Conservation (phyloP, 768 basidiomycete genomes). For the Clathrus columnatus region DNA sequence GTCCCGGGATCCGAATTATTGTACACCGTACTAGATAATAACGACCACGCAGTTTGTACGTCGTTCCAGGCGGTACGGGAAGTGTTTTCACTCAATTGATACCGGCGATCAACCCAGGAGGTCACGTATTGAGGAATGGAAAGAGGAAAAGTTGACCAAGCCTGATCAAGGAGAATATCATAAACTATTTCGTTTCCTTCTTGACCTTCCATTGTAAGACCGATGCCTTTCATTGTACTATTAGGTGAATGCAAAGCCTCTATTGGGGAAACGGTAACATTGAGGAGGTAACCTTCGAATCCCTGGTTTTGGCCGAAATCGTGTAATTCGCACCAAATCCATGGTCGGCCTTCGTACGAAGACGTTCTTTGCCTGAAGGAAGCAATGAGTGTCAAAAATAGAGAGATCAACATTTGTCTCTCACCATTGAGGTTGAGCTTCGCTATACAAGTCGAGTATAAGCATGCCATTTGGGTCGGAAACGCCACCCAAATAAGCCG, state of each 20-base stretch:
- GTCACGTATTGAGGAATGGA: slow-evolving; percentile 24
- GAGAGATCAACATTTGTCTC: neutral
- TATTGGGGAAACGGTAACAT: slow-evolving; percentile 25
- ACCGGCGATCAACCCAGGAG: slow-evolving; percentile 29
- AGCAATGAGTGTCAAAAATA: neutral
- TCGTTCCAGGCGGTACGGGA: slow-evolving; percentile 15
- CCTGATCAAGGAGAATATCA: slow-evolving; percentile 32
- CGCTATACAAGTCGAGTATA: slow-evolving; percentile 34
- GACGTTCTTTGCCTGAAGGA: slow-evolving; percentile 24
- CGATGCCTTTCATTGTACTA: slow-evolving; percentile 30
- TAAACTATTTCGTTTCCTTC: slow-evolving; percentile 39
- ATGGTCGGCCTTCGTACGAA: slow-evolving; percentile 31
- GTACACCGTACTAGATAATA: slow-evolving; percentile 31
- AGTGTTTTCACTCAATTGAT: slow-evolving; percentile 21
- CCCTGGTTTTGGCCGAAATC: slow-evolving; percentile 32
- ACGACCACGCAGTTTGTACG: slow-evolving; percentile 27
- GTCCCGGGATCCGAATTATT: slow-evolving; percentile 26
- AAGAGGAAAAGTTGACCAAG: slow-evolving; percentile 29
- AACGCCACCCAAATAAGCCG: slow-evolving; percentile 32
- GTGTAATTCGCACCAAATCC: slow-evolving; percentile 36
- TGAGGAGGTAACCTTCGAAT: slow-evolving; percentile 29
- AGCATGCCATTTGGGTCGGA: slow-evolving; percentile 30
- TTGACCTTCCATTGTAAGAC: slow-evolving; percentile 31
- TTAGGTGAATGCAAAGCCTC: slow-evolving; percentile 23
- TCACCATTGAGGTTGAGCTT: slow-evolving; percentile 33